Evolutionary conservation across 768 basidiomycete species (phyloP), one percentile per base, ranked within the genome.

Genomic region (Strobilomyces confusus): DNA sequence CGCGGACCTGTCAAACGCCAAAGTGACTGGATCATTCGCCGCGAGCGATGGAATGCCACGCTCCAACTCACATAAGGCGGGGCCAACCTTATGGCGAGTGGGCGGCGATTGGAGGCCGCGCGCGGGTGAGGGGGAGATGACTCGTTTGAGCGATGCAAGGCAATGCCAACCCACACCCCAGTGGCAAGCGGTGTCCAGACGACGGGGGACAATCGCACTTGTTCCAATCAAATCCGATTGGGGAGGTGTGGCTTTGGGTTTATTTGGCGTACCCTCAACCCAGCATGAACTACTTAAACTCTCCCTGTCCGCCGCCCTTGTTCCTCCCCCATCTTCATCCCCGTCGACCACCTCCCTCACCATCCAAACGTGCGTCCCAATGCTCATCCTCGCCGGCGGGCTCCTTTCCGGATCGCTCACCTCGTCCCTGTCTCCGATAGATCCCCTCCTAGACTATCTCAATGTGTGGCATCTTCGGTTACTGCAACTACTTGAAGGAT

Each of bases 381-480:
- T 33, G 12, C 13, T 5, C 19, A 1, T 20, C 3, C 13, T 36
- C 40, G 9, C 33, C 11, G 13, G 37, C 42, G 9, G 36, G 36
- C 8, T 40, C 32, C 2, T 33, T 40, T 9, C 29, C 19, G 26
- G 0, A 3, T 32, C 38, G 20, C 57, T 59, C 46, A 63, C 37
- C 7, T 15, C 5, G 9, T 41, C 44, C 7, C 40, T 11, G 13
- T 43, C 36, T 9, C 34, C 13, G 12, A n/a, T 19, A 68, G 58
- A 7, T 46, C 43, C 20, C 26, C 33, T 44, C 22, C 26, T 47
- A 61, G 44, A 51, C 38, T n/a, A 15, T 58, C 49, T 61, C 55
- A 49, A 92, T 92, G 91, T 94, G 91, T 74, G 95, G 95, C 74
- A 98, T 98, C 75, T 98, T 98, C 70, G 90, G 80, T 52, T 98